A percentile compares a stretch with the other conserved stretches of the same genome.
These are phyloP conservation scores for Pyrus bretschneideri DNA, from an alignment of 306 rosid genomes.

Conservation along the genomic window DNA sequence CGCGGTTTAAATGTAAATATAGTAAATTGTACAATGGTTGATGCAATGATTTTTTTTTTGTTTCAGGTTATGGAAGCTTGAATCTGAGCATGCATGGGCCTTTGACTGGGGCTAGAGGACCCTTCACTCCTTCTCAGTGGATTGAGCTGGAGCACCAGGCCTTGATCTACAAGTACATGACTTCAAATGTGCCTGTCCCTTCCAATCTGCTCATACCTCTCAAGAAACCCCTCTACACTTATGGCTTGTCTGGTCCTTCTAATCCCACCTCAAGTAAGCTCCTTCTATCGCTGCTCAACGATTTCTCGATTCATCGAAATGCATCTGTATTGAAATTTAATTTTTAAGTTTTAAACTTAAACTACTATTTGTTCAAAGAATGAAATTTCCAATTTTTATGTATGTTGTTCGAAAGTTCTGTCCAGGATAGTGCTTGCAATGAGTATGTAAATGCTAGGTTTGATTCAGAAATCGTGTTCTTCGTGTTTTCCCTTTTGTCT, in stretches of 20 bases:
- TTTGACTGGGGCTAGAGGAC: conserved; percentile 30
- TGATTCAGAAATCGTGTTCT: conserved; percentile 12
- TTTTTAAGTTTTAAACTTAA: not conserved
- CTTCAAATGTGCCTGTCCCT: conserved; percentile 43
- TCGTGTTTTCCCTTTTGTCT: conserved; percentile 6
- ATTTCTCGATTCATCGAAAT: not conserved
- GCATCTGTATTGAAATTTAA: not conserved
- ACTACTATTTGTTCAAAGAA: not conserved
- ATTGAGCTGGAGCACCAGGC: conserved; percentile 58
- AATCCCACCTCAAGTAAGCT: conserved; percentile 36
- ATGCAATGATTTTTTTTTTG: not conserved
- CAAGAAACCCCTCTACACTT: conserved; percentile 39
- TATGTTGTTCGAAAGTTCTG: not conserved
- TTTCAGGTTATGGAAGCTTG: conserved; percentile 36
- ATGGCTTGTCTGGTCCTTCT: conserved; percentile 27
- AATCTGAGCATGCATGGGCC: conserved; percentile 36
- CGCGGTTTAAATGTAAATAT: not conserved
- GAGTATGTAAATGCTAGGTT: conserved; percentile 10
- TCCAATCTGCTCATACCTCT: conserved; percentile 44
- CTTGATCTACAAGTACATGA: conserved; percentile 50
- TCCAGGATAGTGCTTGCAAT: not conserved
- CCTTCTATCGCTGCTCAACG: not conserved
- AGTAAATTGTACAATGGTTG: not conserved
- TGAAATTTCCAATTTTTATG: not conserved
- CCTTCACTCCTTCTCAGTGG: conserved; percentile 55